Percentiles rank a stretch among this genome's conserved stretches.
Conservation (phyloP, 2,329 filamentous ascomycete genomes). For the Pestalotiopsis fici region DNA sequence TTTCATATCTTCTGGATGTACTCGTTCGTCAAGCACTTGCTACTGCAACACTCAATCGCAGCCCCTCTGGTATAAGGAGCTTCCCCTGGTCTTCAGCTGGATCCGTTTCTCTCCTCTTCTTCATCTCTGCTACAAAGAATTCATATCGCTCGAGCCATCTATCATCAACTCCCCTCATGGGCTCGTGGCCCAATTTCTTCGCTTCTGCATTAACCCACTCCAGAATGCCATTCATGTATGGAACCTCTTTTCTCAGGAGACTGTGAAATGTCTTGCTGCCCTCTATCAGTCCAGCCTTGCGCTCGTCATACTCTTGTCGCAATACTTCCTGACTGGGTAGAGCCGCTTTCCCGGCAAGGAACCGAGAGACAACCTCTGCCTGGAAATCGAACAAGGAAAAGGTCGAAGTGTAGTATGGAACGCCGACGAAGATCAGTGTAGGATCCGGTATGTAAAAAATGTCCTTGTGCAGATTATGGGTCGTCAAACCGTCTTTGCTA, state of each 20-base stretch:
- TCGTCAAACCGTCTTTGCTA: conserved; percentile 60
- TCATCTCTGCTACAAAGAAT: conserved; percentile 6
- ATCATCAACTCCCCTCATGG: conserved; percentile 31
- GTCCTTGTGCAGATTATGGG: conserved; percentile 70
- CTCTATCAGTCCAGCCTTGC: conserved; percentile 21
- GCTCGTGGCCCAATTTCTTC: conserved; percentile 18
- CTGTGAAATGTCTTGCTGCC: conserved; percentile 37
- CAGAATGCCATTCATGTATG: conserved; percentile 32
- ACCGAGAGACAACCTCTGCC: conserved; percentile 59
- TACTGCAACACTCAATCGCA: not conserved
- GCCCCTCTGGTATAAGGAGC: not conserved
- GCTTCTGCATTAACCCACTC: conserved; percentile 26
- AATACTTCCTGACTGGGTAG: conserved; percentile 46
- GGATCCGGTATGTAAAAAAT: conserved; percentile 73
- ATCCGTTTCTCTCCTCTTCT: conserved; percentile 1
- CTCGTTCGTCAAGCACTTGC: not conserved
- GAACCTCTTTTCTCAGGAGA: conserved; percentile 30
- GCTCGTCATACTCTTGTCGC: conserved; percentile 31
- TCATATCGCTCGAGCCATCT: conserved; percentile 25
- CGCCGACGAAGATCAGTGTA: conserved; percentile 62
- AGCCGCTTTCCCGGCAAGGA: conserved; percentile 50
- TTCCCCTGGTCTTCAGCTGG: not conserved
- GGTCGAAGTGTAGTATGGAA: conserved; percentile 66
- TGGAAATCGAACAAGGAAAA: conserved; percentile 74
- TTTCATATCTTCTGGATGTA: not conserved